Conservation (phyloP, 441 rosid species). For the Brassica balearica region DNA sequence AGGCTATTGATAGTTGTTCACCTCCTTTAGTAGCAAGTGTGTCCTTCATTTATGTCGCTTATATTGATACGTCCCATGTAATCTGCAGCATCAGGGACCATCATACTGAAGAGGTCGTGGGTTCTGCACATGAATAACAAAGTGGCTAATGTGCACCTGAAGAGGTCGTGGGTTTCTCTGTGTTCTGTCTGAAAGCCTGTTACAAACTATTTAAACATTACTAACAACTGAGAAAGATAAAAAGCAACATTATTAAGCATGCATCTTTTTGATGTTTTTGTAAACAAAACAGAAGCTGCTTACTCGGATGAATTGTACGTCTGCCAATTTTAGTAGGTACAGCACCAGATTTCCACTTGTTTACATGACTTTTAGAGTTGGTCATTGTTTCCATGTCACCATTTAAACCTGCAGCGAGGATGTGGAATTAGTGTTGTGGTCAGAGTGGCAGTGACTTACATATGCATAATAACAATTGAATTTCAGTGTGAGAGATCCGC, state of each 20-base stretch:
- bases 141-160: neutral
- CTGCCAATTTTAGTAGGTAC: constrained; percentile 81
- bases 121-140: neutral
- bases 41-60: too few relatives aligned
- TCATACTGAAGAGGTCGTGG: neutral
- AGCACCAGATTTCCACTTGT: constrained; percentile 97
- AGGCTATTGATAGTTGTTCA: neutral
- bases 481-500: constrained; percentile 94
- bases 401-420: constrained; percentile 93
- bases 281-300: neutral
- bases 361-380: constrained; percentile 86
- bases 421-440: constrained; percentile 59
- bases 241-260: neutral
- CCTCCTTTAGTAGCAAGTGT: too few relatives aligned
- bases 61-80: neutral
- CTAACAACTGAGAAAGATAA: neutral
- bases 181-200: too few relatives aligned
- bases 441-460: constrained; percentile 53
- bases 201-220: neutral
- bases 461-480: constrained; percentile 96
- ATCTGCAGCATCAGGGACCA: neutral
- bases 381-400: constrained; percentile 97
- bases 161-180: neutral
- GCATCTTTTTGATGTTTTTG: neutral
- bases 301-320: neutral